These are phyloP conservation scores for Agarophyton chilense DNA, from an alignment of 23 red algal genomes.

Conservation along the genomic window DNA sequence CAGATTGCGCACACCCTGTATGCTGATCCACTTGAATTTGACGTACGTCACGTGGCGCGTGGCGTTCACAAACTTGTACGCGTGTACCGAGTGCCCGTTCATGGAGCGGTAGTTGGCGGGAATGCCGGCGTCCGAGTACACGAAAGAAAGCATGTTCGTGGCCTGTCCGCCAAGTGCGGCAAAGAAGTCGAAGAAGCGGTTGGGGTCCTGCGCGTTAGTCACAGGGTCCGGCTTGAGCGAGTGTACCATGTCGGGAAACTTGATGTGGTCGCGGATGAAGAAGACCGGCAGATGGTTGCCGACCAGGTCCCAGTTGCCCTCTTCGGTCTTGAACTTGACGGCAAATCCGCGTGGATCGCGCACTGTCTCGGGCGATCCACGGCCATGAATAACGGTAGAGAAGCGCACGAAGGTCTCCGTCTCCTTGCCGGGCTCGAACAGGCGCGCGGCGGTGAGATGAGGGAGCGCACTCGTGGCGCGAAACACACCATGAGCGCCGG, in stretches of 20 bases:
- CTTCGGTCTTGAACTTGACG: slow-evolving; percentile 84
- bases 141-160: too few species aligned
- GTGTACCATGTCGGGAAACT: slow-evolving; percentile 94
- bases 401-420: too few species aligned
- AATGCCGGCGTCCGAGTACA: too few species aligned
- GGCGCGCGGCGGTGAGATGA: too few species aligned
- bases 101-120: too few species aligned
- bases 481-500: slow-evolving; percentile 80
- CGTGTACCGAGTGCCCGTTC: too few species aligned
- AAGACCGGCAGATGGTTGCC: slow-evolving; percentile 93
- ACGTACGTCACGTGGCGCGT: too few species aligned
- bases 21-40: too few species aligned
- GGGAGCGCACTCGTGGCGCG: slow-evolving; percentile 13
- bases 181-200: slow-evolving; percentile 88
- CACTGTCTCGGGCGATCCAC: slow-evolving; percentile 85
- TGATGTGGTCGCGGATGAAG: slow-evolving; percentile 92
- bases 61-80: too few species aligned
- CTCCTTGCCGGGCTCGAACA: too few species aligned
- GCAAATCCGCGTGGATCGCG: slow-evolving; percentile 89
- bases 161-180: too few species aligned
- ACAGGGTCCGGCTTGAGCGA: slow-evolving; percentile 78
- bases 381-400: slow-evolving; percentile 88
- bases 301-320: slow-evolving; percentile 87
- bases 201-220: slow-evolving; percentile 53
- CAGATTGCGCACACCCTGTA: too few species aligned